Conservation (phyloP, 306 rosid genomes). For the Citrullus amarus region DNA sequence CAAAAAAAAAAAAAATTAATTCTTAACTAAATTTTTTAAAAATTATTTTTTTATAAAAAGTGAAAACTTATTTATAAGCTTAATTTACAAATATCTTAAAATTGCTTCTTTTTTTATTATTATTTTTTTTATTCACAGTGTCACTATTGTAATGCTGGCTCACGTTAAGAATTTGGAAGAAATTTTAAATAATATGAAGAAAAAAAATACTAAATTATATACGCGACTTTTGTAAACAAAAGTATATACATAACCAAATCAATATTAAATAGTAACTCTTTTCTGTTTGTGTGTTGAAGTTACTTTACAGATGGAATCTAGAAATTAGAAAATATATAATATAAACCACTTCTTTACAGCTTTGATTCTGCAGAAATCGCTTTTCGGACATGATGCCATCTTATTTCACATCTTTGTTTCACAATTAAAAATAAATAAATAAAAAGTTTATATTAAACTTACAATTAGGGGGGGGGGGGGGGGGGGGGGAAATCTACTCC, state of each 20-base stretch:
- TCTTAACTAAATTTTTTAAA: too few relatives aligned
- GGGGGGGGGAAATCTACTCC: background rate
- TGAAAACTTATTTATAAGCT: too few relatives aligned
- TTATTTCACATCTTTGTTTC: background rate
- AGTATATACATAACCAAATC: background rate
- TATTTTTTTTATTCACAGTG: too few relatives aligned
- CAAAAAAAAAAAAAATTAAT: too few relatives aligned
- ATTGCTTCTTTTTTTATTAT: too few relatives aligned
- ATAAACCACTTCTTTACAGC: slow-evolving; percentile 8
- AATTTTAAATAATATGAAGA: background rate
- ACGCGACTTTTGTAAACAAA: background rate
- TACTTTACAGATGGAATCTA: slow-evolving; percentile 8
- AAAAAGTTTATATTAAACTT: background rate
- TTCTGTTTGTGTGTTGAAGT: too few relatives aligned
- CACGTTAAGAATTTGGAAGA: background rate
- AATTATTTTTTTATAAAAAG: too few relatives aligned
- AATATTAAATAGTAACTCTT: background rate
- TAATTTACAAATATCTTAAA: too few relatives aligned
- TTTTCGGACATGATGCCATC: slow-evolving; percentile 9
- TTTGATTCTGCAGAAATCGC: background rate
- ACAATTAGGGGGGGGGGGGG: background rate
- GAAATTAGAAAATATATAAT: background rate
- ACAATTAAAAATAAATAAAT: background rate
- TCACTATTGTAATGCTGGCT: background rate
- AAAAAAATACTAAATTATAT: background rate